A percentile compares a stretch with the other conserved stretches of the same genome.
phyloP scores from a whole-genome alignment of 768 basidiomycete genomes.

The Auricularia auricula-judae region DNA sequence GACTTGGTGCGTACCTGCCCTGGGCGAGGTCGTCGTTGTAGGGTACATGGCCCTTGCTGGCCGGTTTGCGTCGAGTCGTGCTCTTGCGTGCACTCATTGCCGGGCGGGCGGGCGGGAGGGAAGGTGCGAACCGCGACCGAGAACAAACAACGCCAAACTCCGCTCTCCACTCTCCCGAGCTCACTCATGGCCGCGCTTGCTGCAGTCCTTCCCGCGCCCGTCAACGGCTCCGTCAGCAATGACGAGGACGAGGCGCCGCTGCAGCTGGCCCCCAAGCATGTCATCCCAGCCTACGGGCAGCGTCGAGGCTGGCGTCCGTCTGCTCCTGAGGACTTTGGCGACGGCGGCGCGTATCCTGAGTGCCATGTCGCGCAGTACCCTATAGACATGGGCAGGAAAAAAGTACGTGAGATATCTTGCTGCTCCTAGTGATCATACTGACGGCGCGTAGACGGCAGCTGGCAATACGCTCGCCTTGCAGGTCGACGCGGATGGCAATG shows the following conservation, averaged over 20 bases:
- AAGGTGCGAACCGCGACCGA: not conserved
- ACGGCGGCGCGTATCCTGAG: conserved; percentile 86
- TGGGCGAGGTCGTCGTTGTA: not conserved
- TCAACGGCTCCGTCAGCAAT: conserved; percentile 39
- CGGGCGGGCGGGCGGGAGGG: not conserved
- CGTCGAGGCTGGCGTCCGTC: conserved; percentile 79
- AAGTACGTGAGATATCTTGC: conserved; percentile 37
- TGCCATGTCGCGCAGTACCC: conserved; percentile 98
- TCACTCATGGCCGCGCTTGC: not conserved
- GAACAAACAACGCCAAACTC: not conserved
- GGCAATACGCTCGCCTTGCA: conserved; percentile 94
- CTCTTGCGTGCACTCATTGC: not conserved
- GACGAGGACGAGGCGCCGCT: conserved; percentile 54
- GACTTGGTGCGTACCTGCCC: not conserved
- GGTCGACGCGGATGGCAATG: conserved; percentile 93
- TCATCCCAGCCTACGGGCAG: conserved; percentile 77
- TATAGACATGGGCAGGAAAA: conserved; percentile 89
- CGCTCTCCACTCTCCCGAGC: not conserved
- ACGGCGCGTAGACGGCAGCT: conserved; percentile 52
- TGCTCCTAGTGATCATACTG: not conserved
- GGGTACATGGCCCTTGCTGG: not conserved
- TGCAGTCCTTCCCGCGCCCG: not conserved
- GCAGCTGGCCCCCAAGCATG: conserved; percentile 20
- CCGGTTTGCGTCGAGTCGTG: not conserved
- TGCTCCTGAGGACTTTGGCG: conserved; percentile 74